Evolutionary conservation across 1,284 basidiomycete species (phyloP).

Genomic region (Xerocomus minutiporus): DNA sequence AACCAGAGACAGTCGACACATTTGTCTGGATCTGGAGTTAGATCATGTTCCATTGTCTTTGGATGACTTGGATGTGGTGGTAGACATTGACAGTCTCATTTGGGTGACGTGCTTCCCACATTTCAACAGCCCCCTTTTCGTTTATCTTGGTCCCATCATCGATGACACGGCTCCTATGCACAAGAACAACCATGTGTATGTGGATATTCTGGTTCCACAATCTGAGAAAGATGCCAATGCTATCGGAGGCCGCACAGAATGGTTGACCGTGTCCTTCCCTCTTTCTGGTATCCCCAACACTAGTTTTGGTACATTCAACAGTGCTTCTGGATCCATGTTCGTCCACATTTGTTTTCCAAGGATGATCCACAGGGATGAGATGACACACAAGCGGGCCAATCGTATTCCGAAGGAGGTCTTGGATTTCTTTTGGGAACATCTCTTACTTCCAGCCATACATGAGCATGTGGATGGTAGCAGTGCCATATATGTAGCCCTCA

Average conservation of each 20-base stretch:
- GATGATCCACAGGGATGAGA: constrained; percentile 14
- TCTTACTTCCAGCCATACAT: constrained; percentile 11
- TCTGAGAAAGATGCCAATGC: constrained; percentile 1
- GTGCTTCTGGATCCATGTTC: background rate
- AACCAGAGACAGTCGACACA: background rate
- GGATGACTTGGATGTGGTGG: background rate
- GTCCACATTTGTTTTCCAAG: constrained; percentile 12
- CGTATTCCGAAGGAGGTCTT: constrained; percentile 7
- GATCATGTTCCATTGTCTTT: background rate
- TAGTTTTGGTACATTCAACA: background rate
- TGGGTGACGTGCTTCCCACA: background rate
- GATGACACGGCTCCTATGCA: background rate
- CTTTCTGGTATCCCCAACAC: background rate
- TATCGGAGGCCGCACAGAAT: background rate
- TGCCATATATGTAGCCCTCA: constrained; percentile 2
- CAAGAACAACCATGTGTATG: constrained; percentile 11
- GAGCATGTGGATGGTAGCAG: background rate
- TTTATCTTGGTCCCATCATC: constrained; percentile 1
- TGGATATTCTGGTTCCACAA: constrained; percentile 10
- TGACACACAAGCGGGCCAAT: background rate
- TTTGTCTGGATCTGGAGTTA: constrained; percentile 2
- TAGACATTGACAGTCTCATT: constrained; percentile 12
- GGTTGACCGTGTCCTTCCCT: background rate
- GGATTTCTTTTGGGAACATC: constrained; percentile 5
- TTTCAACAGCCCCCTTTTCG: background rate